Evolutionary conservation across 257 asterid genomes (phyloP).

Genomic region (Solanum microdontum): DNA sequence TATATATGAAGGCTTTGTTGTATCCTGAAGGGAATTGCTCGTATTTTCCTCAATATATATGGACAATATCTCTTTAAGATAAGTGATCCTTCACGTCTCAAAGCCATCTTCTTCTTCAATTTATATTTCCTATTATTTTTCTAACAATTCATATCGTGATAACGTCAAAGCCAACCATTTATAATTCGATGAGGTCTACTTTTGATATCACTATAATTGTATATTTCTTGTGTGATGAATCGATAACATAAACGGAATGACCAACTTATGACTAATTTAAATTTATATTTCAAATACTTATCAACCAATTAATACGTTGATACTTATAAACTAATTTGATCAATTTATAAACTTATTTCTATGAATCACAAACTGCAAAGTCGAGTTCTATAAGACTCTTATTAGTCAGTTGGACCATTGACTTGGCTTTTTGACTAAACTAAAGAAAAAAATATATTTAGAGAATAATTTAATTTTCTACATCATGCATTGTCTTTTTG

Average conservation of each 20-base stretch:
- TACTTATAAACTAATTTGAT: too few relatives aligned
- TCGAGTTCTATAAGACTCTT: neutral
- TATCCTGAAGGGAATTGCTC: too few relatives aligned
- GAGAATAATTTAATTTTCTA: neutral
- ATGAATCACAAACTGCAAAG: neutral
- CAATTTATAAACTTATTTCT: neutral
- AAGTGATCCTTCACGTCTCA: too few relatives aligned
- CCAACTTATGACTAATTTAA: neutral
- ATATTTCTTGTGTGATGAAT: neutral
- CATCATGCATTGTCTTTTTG: neutral
- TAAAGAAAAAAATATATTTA: too few relatives aligned
- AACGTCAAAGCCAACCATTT: neutral
- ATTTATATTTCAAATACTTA: too few relatives aligned
- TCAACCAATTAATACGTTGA: too few relatives aligned
- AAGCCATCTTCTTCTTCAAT: too few relatives aligned
- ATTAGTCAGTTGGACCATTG: conserved; percentile 11
- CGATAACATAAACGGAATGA: neutral
- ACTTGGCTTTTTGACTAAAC: conserved; percentile 9
- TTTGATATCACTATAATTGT: too few relatives aligned
- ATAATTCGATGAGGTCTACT: neutral
- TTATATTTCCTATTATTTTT: too few relatives aligned
- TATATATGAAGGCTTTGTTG: too few relatives aligned
- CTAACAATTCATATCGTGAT: neutral
- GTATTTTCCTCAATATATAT: too few relatives aligned
- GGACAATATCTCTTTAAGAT: too few relatives aligned